These are phyloP conservation scores for Chimonanthus praecox DNA, from an alignment of 164 flowering plant genomes.

Conservation along the genomic window DNA sequence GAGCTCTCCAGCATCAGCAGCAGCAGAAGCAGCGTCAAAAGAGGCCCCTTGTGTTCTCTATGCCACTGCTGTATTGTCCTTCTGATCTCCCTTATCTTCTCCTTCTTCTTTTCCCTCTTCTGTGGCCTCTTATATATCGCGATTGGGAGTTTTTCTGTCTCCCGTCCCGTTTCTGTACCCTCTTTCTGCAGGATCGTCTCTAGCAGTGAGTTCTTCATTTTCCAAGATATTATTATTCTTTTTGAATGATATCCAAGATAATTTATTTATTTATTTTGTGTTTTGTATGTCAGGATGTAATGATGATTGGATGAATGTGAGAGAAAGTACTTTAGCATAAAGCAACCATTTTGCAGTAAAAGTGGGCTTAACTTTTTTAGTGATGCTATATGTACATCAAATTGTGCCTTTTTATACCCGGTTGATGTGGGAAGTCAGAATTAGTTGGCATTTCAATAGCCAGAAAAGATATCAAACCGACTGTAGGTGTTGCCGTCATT, in stretches of 20 bases:
- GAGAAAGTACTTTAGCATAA: background rate
- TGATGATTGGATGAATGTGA: background rate
- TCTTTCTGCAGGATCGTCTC: constrained; percentile 79
- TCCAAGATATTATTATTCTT: too few relatives aligned
- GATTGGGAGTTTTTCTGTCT: constrained; percentile 26
- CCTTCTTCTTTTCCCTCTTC: constrained; percentile 26
- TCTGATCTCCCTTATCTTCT: constrained; percentile 26
- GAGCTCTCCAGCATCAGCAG: background rate
- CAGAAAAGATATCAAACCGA: too few relatives aligned
- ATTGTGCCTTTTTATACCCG: too few relatives aligned
- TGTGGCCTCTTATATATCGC: constrained; percentile 30
- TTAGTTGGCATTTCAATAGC: too few relatives aligned
- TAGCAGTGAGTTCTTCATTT: constrained; percentile 42
- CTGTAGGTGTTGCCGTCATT: too few relatives aligned
- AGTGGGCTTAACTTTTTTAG: background rate
- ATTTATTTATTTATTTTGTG: background rate
- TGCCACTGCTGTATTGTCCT: constrained; percentile 24
- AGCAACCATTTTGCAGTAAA: background rate
- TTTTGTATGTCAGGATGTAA: background rate
- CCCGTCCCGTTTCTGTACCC: constrained; percentile 38
- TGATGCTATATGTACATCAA: background rate
- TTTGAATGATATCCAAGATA: background rate
- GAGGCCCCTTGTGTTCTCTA: background rate
- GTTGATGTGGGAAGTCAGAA: too few relatives aligned
- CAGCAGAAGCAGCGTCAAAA: background rate